phyloP scores from a whole-genome alignment of 2,329 filamentous ascomycete species.

The Emergomyces orientalis region DNA sequence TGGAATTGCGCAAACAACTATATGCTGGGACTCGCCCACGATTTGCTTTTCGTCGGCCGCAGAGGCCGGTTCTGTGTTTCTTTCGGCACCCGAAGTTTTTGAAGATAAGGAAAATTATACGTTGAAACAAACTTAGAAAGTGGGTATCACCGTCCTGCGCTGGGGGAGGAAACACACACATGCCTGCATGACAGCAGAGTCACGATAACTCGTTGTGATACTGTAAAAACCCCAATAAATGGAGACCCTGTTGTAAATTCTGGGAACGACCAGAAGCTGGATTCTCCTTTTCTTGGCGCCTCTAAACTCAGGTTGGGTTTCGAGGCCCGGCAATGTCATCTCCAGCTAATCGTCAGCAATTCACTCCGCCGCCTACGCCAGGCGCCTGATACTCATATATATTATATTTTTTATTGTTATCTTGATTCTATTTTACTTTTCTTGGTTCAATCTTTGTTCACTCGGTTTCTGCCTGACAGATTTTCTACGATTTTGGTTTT shows the following conservation, averaged over 20 bases:
- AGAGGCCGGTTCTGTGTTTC: neutral
- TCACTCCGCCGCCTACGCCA: neutral
- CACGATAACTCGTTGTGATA: constrained; percentile 1
- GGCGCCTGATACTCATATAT: neutral
- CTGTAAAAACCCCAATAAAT: neutral
- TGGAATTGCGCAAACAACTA: neutral
- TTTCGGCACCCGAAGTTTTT: neutral
- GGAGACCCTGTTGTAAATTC: constrained; percentile 1
- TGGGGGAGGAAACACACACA: neutral
- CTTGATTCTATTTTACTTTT: neutral
- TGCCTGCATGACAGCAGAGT: constrained; percentile 1
- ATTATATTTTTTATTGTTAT: neutral
- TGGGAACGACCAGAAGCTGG: neutral
- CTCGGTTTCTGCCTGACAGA: neutral
- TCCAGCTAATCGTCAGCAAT: neutral
- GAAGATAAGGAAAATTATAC: neutral
- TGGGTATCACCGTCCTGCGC: neutral
- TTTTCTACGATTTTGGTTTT: neutral
- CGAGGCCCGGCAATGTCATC: too few relatives aligned
- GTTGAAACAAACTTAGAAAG: neutral
- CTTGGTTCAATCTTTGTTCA: neutral
- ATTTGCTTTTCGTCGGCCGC: neutral
- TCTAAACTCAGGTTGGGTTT: neutral
- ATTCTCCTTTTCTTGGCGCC: constrained; percentile 1
- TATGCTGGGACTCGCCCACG: neutral